Evolutionary conservation across 371 early-diverging fungal genomes (phyloP), one percentile per base, ranked within the genome.

Genomic region (Rhizopus stolonifer): DNA sequence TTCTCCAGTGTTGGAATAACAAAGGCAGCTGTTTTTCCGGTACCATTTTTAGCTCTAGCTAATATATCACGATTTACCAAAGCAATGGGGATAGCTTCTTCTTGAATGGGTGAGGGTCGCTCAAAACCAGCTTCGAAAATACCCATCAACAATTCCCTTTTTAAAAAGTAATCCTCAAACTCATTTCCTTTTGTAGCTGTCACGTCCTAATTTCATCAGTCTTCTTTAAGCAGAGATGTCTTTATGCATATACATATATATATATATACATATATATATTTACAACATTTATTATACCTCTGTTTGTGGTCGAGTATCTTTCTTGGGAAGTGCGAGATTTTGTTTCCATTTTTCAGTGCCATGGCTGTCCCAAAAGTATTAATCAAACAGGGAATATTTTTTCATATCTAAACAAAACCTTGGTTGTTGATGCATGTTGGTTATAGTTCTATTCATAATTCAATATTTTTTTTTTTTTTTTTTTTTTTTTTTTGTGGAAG

Each of bases 21-120:
- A 71, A 96, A 99, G 0, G 98, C 96, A 15, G 95, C 98, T 0
- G 99, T 98, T 70, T 99, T 99, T 40, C 99, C 99, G 0, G 99
- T 99, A 15, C 99, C 99, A 70, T 97, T 98, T 76, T 98, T 99
- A 43, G 98, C 95, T 56, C 96, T 79, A 6, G 97, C 98, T 33
- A 97, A 80, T 45, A 98, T 92, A 72, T 99, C 97, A 56, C 94
- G 79, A 4, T 97, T 98, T 15, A 95, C 86, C 36, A 89, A 76
- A 22, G 94, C 90, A 17, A 91, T 78, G 15, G 86, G 81, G 55
- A 96, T 94, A 7, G 94, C 93, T 54, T 90, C 80, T 56, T 92
- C 82, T 62, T 96, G 95, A 58, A 96, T 91, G 14, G 92, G 89
- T 11, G 92, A 92, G 8, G 95, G 95, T 13, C 69, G 60, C 5